These are phyloP conservation scores for Xylaria sp. DNA, from an alignment of 2,329 filamentous ascomycete species.

Conservation along the genomic window DNA sequence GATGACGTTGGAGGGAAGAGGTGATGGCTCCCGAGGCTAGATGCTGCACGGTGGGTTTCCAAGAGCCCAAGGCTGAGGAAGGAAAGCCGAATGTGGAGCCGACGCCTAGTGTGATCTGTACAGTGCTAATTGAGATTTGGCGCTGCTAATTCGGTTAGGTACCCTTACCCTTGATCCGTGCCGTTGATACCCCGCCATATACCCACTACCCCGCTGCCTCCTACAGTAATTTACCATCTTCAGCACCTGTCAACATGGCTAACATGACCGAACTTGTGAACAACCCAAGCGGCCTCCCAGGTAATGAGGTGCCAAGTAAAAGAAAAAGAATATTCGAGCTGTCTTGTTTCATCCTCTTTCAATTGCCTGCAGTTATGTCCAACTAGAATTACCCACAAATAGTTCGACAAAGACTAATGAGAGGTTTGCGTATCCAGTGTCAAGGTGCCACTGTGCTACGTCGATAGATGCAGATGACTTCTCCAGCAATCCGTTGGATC, in stretches of 20 bases:
- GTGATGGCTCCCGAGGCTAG: constrained; percentile 27
- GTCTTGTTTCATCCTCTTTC: background rate
- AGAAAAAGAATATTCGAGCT: background rate
- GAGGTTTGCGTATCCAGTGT: background rate
- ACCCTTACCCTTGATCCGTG: background rate
- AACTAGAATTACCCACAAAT: background rate
- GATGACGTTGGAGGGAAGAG: constrained; percentile 35
- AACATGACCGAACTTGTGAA: too few relatives aligned
- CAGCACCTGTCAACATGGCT: background rate
- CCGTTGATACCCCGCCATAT: background rate
- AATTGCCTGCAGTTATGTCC: background rate
- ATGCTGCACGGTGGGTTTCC: constrained; percentile 5
- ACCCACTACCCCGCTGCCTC: background rate
- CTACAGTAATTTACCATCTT: too few relatives aligned
- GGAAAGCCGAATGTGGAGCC: constrained; percentile 7
- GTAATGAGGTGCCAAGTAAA: too few relatives aligned
- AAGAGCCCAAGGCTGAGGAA: constrained; percentile 23
- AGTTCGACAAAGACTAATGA: background rate
- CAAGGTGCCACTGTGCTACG: background rate
- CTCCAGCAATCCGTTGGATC: background rate
- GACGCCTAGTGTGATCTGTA: background rate
- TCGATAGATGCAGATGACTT: background rate
- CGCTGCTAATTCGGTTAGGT: background rate
- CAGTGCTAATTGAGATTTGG: background rate
- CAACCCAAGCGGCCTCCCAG: background rate